phyloP scores from a whole-genome alignment of 257 asterid species.

The Scutellaria baicalensis region DNA sequence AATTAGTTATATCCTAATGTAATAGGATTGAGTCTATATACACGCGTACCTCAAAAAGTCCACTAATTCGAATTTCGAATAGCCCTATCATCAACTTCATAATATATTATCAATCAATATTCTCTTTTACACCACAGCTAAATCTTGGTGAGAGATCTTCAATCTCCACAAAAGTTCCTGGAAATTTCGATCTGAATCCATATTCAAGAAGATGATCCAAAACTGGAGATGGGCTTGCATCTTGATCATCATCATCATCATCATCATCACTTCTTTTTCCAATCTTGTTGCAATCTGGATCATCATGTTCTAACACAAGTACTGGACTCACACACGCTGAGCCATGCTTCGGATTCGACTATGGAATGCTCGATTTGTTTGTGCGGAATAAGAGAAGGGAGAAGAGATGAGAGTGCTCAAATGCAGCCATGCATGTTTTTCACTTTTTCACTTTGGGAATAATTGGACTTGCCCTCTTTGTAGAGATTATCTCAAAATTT shows the following conservation, averaged over 20 bases:
- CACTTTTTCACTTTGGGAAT: constrained; percentile 17
- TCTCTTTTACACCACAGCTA: no score
- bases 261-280: not conserved
- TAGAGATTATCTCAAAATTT: not conserved
- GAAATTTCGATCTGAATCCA: not conserved
- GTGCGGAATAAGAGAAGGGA: constrained; percentile 11
- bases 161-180: not conserved
- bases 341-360: not conserved
- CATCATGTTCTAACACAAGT: no score
- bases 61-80: no score
- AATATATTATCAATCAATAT: no score
- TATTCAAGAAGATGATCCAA: not conserved
- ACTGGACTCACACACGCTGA: not conserved
- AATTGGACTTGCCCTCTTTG: constrained; percentile 17
- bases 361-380: constrained; percentile 18
- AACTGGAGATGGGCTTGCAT: not conserved
- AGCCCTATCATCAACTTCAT: no score
- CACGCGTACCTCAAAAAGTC: no score
- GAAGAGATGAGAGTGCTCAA: constrained; percentile 11
- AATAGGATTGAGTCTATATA: no score
- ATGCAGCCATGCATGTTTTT: constrained; percentile 17
- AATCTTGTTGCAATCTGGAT: not conserved
- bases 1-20: no score
- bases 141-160: not conserved
- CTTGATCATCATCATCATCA: not conserved